phyloP scores from a whole-genome alignment of 768 basidiomycete species.

The Galerina sulciceps region DNA sequence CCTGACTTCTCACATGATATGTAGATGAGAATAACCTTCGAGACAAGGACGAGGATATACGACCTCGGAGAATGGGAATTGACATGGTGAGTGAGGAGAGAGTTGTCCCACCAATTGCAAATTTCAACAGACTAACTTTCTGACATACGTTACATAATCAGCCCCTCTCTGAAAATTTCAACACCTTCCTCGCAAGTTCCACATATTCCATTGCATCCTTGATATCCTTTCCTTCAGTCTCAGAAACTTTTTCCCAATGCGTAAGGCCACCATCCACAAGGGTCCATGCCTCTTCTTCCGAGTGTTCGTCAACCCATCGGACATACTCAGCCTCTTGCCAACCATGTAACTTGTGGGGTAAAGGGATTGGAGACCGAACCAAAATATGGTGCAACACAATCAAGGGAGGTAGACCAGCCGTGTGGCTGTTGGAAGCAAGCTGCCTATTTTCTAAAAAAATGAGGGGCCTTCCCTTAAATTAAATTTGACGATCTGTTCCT shows the following conservation, averaged over 20 bases:
- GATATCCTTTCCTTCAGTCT: constrained; percentile 54
- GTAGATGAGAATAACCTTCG: constrained; percentile 45
- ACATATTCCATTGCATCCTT: constrained; percentile 63
- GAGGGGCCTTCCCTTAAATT: constrained; percentile 59
- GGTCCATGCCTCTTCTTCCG: constrained; percentile 76
- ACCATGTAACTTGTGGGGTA: constrained; percentile 88
- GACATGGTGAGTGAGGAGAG: constrained; percentile 2
- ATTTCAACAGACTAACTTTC: constrained; percentile 12
- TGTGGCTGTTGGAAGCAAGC: constrained; percentile 68
- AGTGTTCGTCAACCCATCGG: constrained; percentile 93
- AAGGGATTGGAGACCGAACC: constrained; percentile 82
- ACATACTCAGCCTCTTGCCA: constrained; percentile 98
- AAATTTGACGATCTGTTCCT: not conserved
- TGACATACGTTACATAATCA: constrained; percentile 16
- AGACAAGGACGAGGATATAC: constrained; percentile 8
- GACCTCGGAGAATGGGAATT: constrained; percentile 36
- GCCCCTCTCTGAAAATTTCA: constrained; percentile 43
- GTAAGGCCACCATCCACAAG: constrained; percentile 79
- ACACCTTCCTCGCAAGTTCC: constrained; percentile 66
- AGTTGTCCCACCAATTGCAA: not conserved
- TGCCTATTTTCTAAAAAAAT: constrained; percentile 85
- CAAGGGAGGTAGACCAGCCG: constrained; percentile 80
- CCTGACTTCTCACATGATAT: constrained; percentile 27
- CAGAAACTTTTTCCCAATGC: constrained; percentile 78
- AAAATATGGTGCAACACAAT: constrained; percentile 92